Evolutionary conservation across 2,329 filamentous ascomycete genomes (phyloP).

Genomic region (Talaromyces rugulosus): DNA sequence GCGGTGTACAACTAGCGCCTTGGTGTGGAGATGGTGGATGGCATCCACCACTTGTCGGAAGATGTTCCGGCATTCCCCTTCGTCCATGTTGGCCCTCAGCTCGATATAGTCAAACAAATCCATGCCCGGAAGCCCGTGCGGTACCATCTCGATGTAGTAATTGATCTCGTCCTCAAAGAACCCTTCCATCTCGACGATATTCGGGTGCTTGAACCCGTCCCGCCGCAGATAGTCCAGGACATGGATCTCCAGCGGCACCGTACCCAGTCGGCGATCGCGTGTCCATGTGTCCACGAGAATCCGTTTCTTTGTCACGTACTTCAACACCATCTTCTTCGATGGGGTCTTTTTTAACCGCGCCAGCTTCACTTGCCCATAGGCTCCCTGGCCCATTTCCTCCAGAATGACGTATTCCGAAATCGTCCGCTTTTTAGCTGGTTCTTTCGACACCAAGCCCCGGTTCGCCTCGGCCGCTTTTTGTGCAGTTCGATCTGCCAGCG

Average conservation of each 20-base stretch:
- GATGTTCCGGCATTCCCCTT: conserved; percentile 87
- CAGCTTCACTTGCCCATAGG: conserved; percentile 95
- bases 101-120: conserved; percentile 99
- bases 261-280: conserved; percentile 83
- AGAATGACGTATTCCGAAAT: conserved; percentile 89
- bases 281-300: conserved; percentile 99
- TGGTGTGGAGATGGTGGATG: conserved; percentile 85
- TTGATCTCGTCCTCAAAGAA: conserved; percentile 67
- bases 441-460: conserved; percentile 22
- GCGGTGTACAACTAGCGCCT: conserved; percentile 86
- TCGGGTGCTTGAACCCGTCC: conserved; percentile 61
- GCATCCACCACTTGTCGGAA: conserved; percentile 90
- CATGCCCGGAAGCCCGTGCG: conserved; percentile 93
- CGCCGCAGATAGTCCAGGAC: conserved; percentile 88
- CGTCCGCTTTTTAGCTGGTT: conserved; percentile 62
- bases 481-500: conserved; percentile 39
- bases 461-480: conserved; percentile 31
- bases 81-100: conserved; percentile 91
- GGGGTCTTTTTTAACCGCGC: conserved; percentile 75
- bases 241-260: conserved; percentile 94
- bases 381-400: conserved; percentile 97
- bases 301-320: conserved; percentile 94
- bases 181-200: conserved; percentile 66
- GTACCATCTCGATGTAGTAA: conserved; percentile 97
- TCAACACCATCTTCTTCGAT: conserved; percentile 82